A percentile compares a stretch with the other conserved stretches of the same genome.
Evolutionary conservation across 805 yeast genomes (phyloP).

Genomic region (Candida tibetensis): DNA sequence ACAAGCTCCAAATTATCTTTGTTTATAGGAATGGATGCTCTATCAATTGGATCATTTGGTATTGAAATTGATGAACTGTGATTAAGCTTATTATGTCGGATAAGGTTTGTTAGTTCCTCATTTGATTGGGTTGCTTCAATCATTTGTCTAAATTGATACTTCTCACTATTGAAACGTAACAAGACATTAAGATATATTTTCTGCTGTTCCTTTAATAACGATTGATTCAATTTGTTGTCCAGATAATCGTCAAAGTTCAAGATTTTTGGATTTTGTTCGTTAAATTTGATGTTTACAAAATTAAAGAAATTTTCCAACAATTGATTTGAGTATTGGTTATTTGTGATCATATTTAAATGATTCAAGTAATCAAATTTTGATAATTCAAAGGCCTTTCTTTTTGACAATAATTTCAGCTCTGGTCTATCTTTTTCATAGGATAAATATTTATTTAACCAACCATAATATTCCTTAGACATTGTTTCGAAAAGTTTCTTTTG

Average conservation of each 20-base stretch:
- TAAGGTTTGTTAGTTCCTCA: conserved; percentile 36
- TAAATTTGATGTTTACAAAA: conserved; percentile 23
- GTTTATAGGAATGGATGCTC: conserved; percentile 18
- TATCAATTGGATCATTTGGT: background rate
- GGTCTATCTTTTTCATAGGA: conserved; percentile 45
- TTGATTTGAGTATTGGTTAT: conserved; percentile 40
- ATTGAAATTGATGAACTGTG: conserved; percentile 1
- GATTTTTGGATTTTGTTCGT: conserved; percentile 10
- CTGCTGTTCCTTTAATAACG: conserved; percentile 20
- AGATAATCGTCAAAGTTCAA: conserved; percentile 14
- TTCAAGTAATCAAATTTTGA: conserved; percentile 47
- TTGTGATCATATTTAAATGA: conserved; percentile 33
- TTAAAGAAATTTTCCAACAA: conserved; percentile 36
- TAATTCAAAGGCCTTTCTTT: conserved; percentile 40
- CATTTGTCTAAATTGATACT: conserved; percentile 38
- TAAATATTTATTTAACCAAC: conserved; percentile 43
- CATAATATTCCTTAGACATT: conserved; percentile 41
- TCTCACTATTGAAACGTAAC: conserved; percentile 40
- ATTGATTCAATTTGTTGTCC: conserved; percentile 16
- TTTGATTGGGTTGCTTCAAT: conserved; percentile 39
- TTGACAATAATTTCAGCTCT: conserved; percentile 34
- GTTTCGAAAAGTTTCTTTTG: conserved; percentile 36
- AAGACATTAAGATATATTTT: conserved; percentile 32
- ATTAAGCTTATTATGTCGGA: conserved; percentile 26
- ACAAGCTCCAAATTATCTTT: conserved; percentile 29